Evolutionary conservation across 352 stramenopile genomes (phyloP).

Genomic region (Pythium phragmitis): DNA sequence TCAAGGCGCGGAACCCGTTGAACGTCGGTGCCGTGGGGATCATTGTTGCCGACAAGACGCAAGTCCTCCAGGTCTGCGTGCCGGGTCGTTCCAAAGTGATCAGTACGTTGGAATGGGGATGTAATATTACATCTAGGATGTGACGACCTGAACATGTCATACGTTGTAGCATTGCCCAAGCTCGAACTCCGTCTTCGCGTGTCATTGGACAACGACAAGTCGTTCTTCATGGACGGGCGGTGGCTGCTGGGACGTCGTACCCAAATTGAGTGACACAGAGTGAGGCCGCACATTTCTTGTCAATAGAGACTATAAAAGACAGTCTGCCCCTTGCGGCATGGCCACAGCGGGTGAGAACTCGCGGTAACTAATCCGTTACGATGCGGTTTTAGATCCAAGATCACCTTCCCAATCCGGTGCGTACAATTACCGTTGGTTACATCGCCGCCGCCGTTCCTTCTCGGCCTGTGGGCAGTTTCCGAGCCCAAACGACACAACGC

Average conservation of each 20-base stretch:
- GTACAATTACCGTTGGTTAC: too few relatives aligned
- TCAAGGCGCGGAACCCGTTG: conserved; percentile 56
- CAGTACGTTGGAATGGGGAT: conserved; percentile 39
- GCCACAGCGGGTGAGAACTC: too few relatives aligned
- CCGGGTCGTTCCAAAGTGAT: conserved; percentile 34
- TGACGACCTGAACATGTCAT: not conserved
- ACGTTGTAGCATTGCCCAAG: conserved; percentile 47
- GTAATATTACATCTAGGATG: not conserved
- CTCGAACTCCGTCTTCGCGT: conserved; percentile 41
- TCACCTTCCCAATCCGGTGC: too few relatives aligned
- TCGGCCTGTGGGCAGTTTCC: not conserved
- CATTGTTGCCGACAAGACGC: conserved; percentile 60
- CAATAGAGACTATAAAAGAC: not conserved
- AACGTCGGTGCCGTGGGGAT: conserved; percentile 53
- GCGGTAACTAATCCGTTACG: too few relatives aligned
- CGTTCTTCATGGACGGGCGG: conserved; percentile 44
- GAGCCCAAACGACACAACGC: not conserved
- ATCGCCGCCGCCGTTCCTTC: not conserved
- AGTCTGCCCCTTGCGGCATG: not conserved
- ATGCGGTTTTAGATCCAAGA: too few relatives aligned
- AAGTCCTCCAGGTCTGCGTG: conserved; percentile 49
- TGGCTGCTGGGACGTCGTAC: conserved; percentile 35
- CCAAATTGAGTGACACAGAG: not conserved
- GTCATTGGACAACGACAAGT: conserved; percentile 30
- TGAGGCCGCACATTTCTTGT: not conserved